phyloP scores from a whole-genome alignment of 441 rosid species.

The Populus trichocarpa region DNA sequence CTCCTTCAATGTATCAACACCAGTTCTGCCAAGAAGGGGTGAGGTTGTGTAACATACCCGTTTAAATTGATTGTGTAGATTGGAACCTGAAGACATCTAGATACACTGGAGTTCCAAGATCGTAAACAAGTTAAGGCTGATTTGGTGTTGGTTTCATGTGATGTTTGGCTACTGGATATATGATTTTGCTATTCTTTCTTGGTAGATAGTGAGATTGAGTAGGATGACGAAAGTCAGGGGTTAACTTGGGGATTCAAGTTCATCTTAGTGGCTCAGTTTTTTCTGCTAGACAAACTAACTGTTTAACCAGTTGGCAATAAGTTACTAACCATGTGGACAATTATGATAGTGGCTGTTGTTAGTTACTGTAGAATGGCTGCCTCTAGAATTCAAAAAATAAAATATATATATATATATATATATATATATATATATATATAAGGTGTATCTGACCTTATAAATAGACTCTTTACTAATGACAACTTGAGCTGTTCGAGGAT shows the following conservation, averaged over 20 bases:
- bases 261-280: not conserved
- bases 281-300: not conserved
- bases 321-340: not conserved
- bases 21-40: not conserved
- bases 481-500: conserved; percentile 40
- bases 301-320: not conserved
- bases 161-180: not conserved
- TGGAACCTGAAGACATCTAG: not conserved
- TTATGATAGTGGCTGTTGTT: not conserved
- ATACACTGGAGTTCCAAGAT: not conserved
- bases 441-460: conserved; percentile 61
- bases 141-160: not conserved
- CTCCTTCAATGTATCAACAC: not conserved
- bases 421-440: not conserved
- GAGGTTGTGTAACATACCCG: not conserved
- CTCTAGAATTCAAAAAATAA: not conserved
- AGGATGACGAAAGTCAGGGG: not conserved
- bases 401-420: too few relatives aligned
- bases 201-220: not conserved
- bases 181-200: not conserved
- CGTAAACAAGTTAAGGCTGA: not conserved
- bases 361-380: not conserved
- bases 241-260: not conserved
- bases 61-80: not conserved
- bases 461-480: conserved; percentile 53